Evolutionary conservation across 495 filamentous ascomycete species (phyloP), one percentile per base, ranked within the genome.

Genomic region (Podospora appendiculata): DNA sequence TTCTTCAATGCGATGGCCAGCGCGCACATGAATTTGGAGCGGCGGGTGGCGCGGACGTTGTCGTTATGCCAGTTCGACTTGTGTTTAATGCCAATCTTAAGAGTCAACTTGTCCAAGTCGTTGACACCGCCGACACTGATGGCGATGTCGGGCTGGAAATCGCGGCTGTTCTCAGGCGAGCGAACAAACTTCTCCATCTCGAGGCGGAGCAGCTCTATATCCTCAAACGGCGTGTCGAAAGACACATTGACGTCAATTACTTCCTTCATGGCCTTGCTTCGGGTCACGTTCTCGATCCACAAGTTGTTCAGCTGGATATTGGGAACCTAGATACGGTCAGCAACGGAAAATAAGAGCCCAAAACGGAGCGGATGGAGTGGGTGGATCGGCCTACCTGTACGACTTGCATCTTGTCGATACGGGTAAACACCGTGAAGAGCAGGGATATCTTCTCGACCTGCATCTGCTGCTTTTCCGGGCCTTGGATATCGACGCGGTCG

Each of bases 51-150:
- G 18, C 92, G 85, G 39, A 97, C 76, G 32, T 81, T 78, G 54
- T 95, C 92, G 65, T 94, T 96, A 43, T 91, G 83, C 93, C 93
- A 98, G 72, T 97, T 98, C 55, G 86, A 86, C 73, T 96, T 96
- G 75, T 96, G 90, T 53, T 83, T 82, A 61, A 96, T 89, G 55
- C 88, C 85, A 38, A 93, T 79, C 54, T 81, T 83, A 36, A 98
- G 79, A 58, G 86, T 80, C 32, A 98, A 73, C 66, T 94, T 93
- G 65, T 95, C 88, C 75, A 95, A 83, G 60, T 93, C 86, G 32
- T 83, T 87, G 18, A 96, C 81, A 32, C 89, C 84, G 32, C 80
- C 76, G 14, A 95, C 79, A 51, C 89, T 84, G 46, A 96, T 78
- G 47, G 82, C 74, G 44, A 98, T 70, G 48, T 95, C 87, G 1